Base-by-base conservation (phyloP, 2,329 filamentous ascomycete species). In the Beauveria caledonica region DNA sequence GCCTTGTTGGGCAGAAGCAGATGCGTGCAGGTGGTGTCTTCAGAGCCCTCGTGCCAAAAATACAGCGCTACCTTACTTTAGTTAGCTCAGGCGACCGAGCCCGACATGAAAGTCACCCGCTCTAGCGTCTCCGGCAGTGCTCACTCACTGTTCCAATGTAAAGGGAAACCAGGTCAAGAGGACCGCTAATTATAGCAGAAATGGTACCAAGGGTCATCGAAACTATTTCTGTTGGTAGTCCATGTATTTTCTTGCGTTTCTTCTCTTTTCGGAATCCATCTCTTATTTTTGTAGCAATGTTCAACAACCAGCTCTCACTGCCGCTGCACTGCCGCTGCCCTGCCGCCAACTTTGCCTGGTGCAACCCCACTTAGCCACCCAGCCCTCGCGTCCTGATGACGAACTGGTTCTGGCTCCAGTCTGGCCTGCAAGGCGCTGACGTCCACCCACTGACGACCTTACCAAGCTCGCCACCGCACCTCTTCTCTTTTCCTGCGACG, bases 371-470 rank as follows among this genome's bases (percentile, higher is more conserved):
- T 56, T 51, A 46, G 33, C 45, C 51, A 33, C 51, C 33, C 51
- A 60, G 59, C 59, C 52, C 50, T 54, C 59, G 52, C 59, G 52
- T 60, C 44, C 54, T 60, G 59, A 60, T 60, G 59, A 60, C 59
- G 59, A 60, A 60, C 59, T 36, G 27, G 59, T 45, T 56, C 52
- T 36, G 27, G 59, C 51, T 56, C 59, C 59, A 60, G 23, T 49
- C 44, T 33, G 49, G 49, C 50, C 50, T 54, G 50, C n/a, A 45
- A 25, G 21, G 51, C 52, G 58, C 59, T 60, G 59, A 60, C 52
- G 50, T 55, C 45, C 42, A 21, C 58, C 49, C 52, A 50, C 56
- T 50, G 48, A 39, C 25, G 36, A 53, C 33, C 33, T 36, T 36
- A 36, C 51, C 36, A 40, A 62, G 58, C 61, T 60, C 57, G 61